Evolutionary conservation across 1,284 basidiomycete genomes (phyloP).

Genomic region (Takashimella koratensis): DNA sequence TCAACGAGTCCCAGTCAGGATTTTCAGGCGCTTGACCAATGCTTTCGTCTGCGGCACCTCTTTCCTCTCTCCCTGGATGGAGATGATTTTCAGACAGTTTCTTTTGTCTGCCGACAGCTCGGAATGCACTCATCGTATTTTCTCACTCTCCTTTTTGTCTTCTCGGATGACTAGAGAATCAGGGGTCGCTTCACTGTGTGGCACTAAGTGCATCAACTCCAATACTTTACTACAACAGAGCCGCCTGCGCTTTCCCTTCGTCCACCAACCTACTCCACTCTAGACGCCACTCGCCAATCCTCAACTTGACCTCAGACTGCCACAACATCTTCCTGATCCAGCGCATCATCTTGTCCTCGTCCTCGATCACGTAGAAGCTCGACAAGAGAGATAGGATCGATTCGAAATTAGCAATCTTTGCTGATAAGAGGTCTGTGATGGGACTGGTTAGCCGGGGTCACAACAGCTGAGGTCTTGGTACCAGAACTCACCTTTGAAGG

Average conservation of each 20-base stretch:
- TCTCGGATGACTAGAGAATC: too few species aligned
- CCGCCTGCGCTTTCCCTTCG: background rate
- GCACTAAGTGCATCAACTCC: too few species aligned
- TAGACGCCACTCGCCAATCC: slow-evolving; percentile 57
- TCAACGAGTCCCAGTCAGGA: too few species aligned
- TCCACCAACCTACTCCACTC: slow-evolving; percentile 37
- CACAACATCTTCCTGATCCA: slow-evolving; percentile 75
- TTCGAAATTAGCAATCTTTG: slow-evolving; percentile 71
- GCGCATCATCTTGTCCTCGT: slow-evolving; percentile 70
- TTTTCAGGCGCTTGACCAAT: too few species aligned
- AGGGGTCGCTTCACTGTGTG: too few species aligned
- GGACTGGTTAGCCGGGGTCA: slow-evolving; percentile 5
- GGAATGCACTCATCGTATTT: too few species aligned
- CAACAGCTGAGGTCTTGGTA: too few species aligned
- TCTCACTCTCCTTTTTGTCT: too few species aligned
- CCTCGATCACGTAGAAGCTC: slow-evolving; percentile 85
- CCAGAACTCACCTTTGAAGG: slow-evolving; percentile 64
- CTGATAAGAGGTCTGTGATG: slow-evolving; percentile 22
- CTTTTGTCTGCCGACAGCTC: too few species aligned
- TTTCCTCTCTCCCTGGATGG: too few species aligned
- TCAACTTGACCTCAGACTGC: slow-evolving; percentile 64
- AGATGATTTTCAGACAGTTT: too few species aligned
- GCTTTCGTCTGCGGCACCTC: too few species aligned
- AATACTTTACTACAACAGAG: slow-evolving; percentile 20
- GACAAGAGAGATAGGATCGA: slow-evolving; percentile 81